Evolutionary conservation across 352 stramenopile genomes (phyloP).

Genomic region (Detonula confervacea): DNA sequence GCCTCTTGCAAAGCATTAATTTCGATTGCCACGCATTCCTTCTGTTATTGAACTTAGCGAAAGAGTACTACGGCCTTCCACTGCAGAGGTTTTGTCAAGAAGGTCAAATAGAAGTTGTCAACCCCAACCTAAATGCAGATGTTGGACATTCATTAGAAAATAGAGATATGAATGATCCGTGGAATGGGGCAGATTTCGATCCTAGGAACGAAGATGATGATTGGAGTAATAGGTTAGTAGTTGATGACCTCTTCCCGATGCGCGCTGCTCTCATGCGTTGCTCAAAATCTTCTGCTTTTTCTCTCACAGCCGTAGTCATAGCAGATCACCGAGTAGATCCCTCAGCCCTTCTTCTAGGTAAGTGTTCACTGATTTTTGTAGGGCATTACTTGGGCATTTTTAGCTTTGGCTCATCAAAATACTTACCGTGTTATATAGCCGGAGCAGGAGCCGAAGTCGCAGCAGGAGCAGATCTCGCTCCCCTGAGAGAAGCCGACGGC

Average conservation of each 20-base stretch:
- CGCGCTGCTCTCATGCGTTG: no score
- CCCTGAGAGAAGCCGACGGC: conserved; percentile 4
- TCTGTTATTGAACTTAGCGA: no score
- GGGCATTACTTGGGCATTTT: background rate
- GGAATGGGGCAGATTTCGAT: conserved; percentile 16
- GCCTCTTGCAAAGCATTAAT: no score
- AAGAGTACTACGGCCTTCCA: no score
- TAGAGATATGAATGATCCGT: no score
- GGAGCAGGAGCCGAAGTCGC: conserved; percentile 34
- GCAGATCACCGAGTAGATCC: conserved; percentile 37
- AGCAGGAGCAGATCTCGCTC: conserved; percentile 40
- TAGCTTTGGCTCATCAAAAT: no score
- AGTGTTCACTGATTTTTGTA: background rate
- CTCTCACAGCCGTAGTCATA: conserved; percentile 28
- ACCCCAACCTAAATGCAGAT: background rate
- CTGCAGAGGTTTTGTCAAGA: conserved; percentile 32
- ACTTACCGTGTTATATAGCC: background rate
- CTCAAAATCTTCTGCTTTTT: no score
- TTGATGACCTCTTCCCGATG: background rate
- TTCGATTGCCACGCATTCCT: no score
- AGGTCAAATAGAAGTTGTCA: conserved; percentile 1
- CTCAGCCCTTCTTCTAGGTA: conserved; percentile 37
- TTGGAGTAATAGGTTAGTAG: conserved; percentile 41
- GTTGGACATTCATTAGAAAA: no score
- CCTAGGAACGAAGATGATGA: conserved; percentile 28